Conservation (phyloP, 208 protist species). For the Acanthamoeba divionensis region DNA sequence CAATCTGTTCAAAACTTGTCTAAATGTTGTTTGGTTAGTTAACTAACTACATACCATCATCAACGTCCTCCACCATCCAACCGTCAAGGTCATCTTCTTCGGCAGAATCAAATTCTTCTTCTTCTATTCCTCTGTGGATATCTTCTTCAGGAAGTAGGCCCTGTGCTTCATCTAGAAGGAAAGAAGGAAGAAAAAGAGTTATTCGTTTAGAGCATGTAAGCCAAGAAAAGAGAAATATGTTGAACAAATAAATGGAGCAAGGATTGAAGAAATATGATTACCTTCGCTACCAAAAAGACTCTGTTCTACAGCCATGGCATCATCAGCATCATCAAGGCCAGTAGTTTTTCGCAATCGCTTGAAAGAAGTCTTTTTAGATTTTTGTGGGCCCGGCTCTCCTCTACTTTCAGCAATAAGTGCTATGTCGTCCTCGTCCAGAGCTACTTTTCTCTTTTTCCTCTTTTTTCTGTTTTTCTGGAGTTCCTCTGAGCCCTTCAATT, state of each 20-base stretch:
- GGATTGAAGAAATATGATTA: not conserved
- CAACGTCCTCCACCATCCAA: not conserved
- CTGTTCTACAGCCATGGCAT: not conserved
- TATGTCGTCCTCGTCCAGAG: not conserved
- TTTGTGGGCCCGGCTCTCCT: not conserved
- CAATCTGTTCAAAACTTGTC: no score
- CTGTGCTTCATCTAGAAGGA: not conserved
- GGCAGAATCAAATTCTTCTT: not conserved
- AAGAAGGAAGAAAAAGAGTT: not conserved
- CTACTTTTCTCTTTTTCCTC: not conserved
- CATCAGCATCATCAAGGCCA: not conserved
- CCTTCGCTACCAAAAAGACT: not conserved
- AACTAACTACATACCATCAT: not conserved
- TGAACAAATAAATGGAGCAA: not conserved
- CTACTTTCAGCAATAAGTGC: not conserved
- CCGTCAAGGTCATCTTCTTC: conserved; percentile 14
- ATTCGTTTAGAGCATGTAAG: not conserved
- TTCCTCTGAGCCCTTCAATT: not conserved
- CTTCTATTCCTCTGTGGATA: not conserved
- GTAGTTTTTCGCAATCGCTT: not conserved
- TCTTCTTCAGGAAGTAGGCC: not conserved
- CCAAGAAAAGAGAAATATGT: not conserved
- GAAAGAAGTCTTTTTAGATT: not conserved
- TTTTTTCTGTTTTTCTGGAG: not conserved
- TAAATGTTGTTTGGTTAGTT: no score